Evolutionary conservation across 257 asterid species (phyloP).

Genomic region (Oldenlandia corymbosa): DNA sequence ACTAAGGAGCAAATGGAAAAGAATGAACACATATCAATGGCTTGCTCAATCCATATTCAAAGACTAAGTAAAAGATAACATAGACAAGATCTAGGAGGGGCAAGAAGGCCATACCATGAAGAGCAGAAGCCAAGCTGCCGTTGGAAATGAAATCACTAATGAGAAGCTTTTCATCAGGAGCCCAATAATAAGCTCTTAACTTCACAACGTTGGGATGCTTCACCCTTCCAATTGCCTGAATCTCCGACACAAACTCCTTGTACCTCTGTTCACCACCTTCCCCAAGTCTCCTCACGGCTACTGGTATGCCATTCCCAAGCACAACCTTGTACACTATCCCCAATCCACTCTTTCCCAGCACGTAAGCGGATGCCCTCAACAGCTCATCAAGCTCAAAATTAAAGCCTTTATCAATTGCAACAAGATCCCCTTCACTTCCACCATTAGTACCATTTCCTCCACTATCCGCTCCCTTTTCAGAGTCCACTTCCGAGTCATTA

Average conservation of each 20-base stretch:
- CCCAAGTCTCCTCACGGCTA: slow-evolving; percentile 89
- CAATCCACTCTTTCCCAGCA: slow-evolving; percentile 87
- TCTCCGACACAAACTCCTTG: slow-evolving; percentile 83
- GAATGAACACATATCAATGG: background rate
- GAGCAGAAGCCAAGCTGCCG: slow-evolving; percentile 83
- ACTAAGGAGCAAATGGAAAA: no score
- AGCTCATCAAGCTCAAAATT: slow-evolving; percentile 82
- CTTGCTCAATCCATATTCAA: background rate
- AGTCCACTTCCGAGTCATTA: slow-evolving; percentile 65
- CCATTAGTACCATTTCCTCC: slow-evolving; percentile 54
- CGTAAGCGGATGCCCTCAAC: slow-evolving; percentile 95
- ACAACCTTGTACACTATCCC: slow-evolving; percentile 97
- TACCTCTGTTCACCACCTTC: slow-evolving; percentile 94
- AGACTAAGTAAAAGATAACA: background rate
- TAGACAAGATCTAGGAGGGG: slow-evolving; percentile 8
- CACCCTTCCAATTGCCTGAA: slow-evolving; percentile 85
- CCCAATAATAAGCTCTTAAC: slow-evolving; percentile 94
- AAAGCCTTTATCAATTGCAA: slow-evolving; percentile 90
- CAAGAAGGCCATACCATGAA: slow-evolving; percentile 55
- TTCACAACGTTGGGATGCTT: slow-evolving; percentile 85
- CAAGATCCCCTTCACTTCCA: slow-evolving; percentile 81
- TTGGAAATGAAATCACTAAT: slow-evolving; percentile 84
- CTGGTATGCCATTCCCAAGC: slow-evolving; percentile 83
- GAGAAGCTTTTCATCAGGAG: slow-evolving; percentile 95
- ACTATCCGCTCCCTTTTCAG: slow-evolving; percentile 66